A percentile compares a stretch with the other conserved stretches of the same genome.
phyloP scores from a whole-genome alignment of 2,329 filamentous ascomycete species.

The Diaporthe ilicicola region DNA sequence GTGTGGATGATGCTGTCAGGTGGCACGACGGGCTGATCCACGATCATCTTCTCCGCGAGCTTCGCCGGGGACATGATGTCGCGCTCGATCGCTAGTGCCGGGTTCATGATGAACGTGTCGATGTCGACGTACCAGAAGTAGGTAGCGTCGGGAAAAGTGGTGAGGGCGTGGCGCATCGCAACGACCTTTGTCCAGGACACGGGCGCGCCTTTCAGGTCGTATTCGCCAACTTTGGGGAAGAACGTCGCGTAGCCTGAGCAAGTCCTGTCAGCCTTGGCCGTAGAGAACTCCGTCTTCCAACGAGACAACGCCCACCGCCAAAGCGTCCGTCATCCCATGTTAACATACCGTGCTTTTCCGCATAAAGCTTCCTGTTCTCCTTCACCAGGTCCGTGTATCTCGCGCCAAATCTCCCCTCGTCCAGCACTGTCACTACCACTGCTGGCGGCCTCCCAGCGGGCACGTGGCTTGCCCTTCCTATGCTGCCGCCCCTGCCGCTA shows the following conservation, averaged over 20 bases:
- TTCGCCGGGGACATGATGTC: slow-evolving; percentile 73
- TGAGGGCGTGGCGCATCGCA: slow-evolving; percentile 88
- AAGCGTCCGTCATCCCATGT: too few relatives aligned
- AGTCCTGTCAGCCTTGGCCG: slow-evolving; percentile 75
- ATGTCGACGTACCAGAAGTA: slow-evolving; percentile 91
- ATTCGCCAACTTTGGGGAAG: slow-evolving; percentile 80
- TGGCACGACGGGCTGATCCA: slow-evolving; percentile 86
- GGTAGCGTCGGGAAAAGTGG: slow-evolving; percentile 76
- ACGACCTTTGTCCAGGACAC: slow-evolving; percentile 80
- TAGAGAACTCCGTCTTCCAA: background rate
- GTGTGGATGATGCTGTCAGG: slow-evolving; percentile 98
- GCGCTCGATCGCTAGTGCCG: slow-evolving; percentile 71
- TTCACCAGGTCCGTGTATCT: slow-evolving; percentile 77
- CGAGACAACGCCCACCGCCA: background rate
- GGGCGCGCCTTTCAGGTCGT: slow-evolving; percentile 70
- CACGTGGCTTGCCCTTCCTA: slow-evolving; percentile 37
- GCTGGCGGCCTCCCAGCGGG: slow-evolving; percentile 67
- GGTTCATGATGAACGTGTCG: slow-evolving; percentile 89
- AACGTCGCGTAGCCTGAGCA: slow-evolving; percentile 84
- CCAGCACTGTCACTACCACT: slow-evolving; percentile 87
- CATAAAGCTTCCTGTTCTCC: slow-evolving; percentile 86
- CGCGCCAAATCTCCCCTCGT: slow-evolving; percentile 70
- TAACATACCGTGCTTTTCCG: slow-evolving; percentile 79
- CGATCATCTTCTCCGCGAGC: slow-evolving; percentile 83
- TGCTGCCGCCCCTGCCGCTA: slow-evolving; percentile 28